Conservation (phyloP, 129 eudicot genomes). For the Silybum marianum region DNA sequence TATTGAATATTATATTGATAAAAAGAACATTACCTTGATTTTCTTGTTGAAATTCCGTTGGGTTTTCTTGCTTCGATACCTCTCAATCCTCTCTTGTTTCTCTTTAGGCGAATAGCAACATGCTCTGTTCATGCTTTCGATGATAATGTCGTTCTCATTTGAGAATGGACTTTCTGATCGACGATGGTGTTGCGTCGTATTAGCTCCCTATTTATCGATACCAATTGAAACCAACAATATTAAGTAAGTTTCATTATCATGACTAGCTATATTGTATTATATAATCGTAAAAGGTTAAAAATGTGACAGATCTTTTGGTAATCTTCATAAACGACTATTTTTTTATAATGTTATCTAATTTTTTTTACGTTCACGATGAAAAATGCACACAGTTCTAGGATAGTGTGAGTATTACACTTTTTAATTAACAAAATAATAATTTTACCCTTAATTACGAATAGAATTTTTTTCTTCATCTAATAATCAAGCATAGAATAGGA, state of each 20-base stretch:
- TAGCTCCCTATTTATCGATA: constrained; percentile 26
- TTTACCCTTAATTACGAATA: too few species aligned
- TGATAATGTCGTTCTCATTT: constrained; percentile 47
- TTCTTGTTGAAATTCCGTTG: constrained; percentile 78
- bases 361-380: too few species aligned
- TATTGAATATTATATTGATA: neutral
- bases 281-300: neutral
- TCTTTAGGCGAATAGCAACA: constrained; percentile 66
- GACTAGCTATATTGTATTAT: neutral
- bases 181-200: constrained; percentile 33
- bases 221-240: neutral
- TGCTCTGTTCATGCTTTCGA: constrained; percentile 62
- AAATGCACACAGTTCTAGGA: too few species aligned
- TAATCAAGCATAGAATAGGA: too few species aligned
- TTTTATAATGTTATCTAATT: neutral
- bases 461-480: too few species aligned
- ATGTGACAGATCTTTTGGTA: neutral
- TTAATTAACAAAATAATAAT: too few species aligned
- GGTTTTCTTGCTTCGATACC: constrained; percentile 69
- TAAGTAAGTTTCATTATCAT: neutral
- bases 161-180: constrained; percentile 50
- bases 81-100: constrained; percentile 68
- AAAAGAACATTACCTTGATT: constrained; percentile 50
- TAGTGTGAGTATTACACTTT: too few species aligned
- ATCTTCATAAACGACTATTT: neutral